Base-by-base conservation (phyloP, 208 protist species). In the Crithidia bombi region DNA sequence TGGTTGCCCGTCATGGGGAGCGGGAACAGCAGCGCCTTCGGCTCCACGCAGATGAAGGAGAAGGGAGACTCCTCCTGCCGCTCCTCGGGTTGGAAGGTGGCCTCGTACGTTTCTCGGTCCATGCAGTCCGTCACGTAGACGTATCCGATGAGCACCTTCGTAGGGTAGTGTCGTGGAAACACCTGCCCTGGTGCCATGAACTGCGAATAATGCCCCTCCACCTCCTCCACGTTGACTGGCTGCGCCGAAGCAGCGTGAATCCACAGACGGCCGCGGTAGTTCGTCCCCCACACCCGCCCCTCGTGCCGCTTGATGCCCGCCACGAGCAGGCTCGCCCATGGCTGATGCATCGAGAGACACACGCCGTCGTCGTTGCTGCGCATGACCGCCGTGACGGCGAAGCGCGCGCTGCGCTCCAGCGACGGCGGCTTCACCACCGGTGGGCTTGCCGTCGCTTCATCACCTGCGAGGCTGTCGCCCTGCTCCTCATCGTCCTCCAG, bases 271-370 rank as follows among this genome's bases (percentile, higher is more conserved):
- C 95, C 95, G n/a, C 94, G 84, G 78, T 96, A 95, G 62, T 86
- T 63, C 0, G 87, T 90, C 35, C 32, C 47, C 94, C 95, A 98
- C 44, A 81, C 72, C 21, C 94, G 85, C 6, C 95, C 95, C 76
- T 98, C 94, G 61, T 97, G 90, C 14, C 58, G 81, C 73, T 98
- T 98, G 61, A 98, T 96, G 35, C 94, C 95, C 5, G 80, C 78
- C 28, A 98, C 90, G 23, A 98, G 79, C 46, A 98, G 78, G 39
- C 83, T 90, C 7, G 91, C 92, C 91, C 92, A 98, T 43, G 95
- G 95, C 75, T 98, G 95, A 66, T 98, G 95, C 93, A 98, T 97
- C 4, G 87, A 95, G 6, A 98, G 59, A 56, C 91, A 96, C 39
- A 96, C 71, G 47, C 91, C 89, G 23, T 92, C 81, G 78, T 98